These are phyloP conservation scores for Paracoccidioides lutzii DNA, from an alignment of 2,329 filamentous ascomycete genomes.

Conservation along the genomic window DNA sequence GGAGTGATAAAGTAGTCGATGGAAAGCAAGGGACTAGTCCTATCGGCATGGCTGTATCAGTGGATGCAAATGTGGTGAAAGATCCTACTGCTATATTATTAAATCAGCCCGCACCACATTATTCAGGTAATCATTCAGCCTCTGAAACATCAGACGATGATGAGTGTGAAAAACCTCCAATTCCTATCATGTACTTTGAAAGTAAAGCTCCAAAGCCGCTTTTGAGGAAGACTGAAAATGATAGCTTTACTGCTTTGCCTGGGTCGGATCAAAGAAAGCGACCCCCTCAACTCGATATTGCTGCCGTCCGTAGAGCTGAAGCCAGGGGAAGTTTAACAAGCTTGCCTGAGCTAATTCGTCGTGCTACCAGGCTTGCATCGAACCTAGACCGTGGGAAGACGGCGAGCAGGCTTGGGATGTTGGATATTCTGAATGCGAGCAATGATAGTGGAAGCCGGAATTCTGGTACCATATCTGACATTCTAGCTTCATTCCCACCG, in stretches of 20 bases:
- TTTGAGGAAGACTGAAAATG: constrained; percentile 15
- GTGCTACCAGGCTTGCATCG: constrained; percentile 73
- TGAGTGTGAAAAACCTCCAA: constrained; percentile 24
- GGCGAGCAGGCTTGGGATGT: constrained; percentile 44
- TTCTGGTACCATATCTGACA: constrained; percentile 48
- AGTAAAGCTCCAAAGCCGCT: constrained; percentile 3
- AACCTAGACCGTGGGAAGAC: constrained; percentile 75
- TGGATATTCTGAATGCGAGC: constrained; percentile 33
- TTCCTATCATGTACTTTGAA: constrained; percentile 13
- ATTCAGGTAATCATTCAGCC: constrained; percentile 2
- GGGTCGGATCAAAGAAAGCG: constrained; percentile 28
- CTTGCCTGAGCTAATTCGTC: constrained; percentile 75
- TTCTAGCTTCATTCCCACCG: constrained; percentile 52
- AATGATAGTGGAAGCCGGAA: constrained; percentile 23
- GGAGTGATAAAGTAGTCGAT: background rate
- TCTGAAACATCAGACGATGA: constrained; percentile 19
- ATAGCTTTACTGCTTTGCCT: constrained; percentile 8
- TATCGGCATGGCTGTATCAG: background rate
- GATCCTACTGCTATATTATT: background rate
- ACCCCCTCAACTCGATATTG: constrained; percentile 68
- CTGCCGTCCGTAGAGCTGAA: constrained; percentile 69
- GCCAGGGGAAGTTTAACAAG: constrained; percentile 82
- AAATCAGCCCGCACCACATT: background rate
- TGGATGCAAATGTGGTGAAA: background rate
- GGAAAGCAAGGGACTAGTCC: background rate